These are phyloP conservation scores for Bipolaris zeicola DNA, from an alignment of 2,329 filamentous ascomycete species.

Conservation along the genomic window DNA sequence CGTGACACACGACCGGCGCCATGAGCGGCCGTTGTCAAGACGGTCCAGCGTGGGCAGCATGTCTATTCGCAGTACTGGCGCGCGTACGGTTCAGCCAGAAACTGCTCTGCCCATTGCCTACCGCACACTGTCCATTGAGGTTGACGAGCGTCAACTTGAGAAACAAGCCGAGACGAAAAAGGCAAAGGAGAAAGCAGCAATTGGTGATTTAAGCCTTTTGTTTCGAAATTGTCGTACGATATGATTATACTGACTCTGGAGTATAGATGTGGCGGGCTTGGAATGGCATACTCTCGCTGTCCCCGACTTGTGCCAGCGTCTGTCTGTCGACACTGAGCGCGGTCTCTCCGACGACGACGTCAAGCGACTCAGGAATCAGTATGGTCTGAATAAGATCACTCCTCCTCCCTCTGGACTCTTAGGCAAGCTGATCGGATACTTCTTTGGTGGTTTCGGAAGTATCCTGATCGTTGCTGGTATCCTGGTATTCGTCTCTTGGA, in stretches of 20 bases:
- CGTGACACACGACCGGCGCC: slow-evolving; percentile 31
- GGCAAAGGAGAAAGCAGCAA: slow-evolving; percentile 41
- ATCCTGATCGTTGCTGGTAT: slow-evolving; percentile 71
- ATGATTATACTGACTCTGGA: slow-evolving; percentile 18
- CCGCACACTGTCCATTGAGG: slow-evolving; percentile 53
- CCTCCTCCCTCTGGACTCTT: slow-evolving; percentile 66
- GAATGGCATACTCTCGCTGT: slow-evolving; percentile 70
- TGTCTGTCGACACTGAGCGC: slow-evolving; percentile 60
- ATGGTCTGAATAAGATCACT: slow-evolving; percentile 71
- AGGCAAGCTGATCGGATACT: slow-evolving; percentile 67
- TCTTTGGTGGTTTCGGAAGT: slow-evolving; percentile 77
- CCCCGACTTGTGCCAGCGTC: slow-evolving; percentile 64
- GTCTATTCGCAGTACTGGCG: slow-evolving; percentile 43
- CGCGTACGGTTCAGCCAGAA: slow-evolving; percentile 49
- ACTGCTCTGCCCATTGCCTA: slow-evolving; percentile 53
- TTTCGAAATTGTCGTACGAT: background rate
- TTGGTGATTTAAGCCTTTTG: slow-evolving; percentile 29
- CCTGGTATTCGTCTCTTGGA: slow-evolving; percentile 78
- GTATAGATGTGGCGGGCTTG: slow-evolving; percentile 55
- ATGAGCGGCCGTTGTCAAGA: slow-evolving; percentile 35
- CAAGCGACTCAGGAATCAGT: slow-evolving; percentile 60
- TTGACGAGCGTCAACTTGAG: slow-evolving; percentile 43
- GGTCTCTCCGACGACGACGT: slow-evolving; percentile 67
- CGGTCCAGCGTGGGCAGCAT: slow-evolving; percentile 46
- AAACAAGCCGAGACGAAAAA: slow-evolving; percentile 38